A percentile compares a stretch with the other conserved stretches of the same genome.
These are phyloP conservation scores for Colletotrichum incanum DNA, from an alignment of 2,329 filamentous ascomycete species.

Conservation along the genomic window DNA sequence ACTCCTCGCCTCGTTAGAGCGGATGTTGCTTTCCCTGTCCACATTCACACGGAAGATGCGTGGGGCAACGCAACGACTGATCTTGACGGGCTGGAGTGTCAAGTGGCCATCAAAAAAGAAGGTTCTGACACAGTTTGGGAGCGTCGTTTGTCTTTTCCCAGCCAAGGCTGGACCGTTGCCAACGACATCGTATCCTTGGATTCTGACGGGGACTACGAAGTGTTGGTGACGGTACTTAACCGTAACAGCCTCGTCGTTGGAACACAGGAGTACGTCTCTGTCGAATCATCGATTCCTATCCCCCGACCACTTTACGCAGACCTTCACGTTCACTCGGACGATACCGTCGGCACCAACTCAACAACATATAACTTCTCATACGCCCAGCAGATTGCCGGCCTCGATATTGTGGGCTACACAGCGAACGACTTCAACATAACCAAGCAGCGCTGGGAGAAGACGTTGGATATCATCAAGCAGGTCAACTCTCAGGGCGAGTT, in stretches of 20 bases:
- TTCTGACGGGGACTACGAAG: slow-evolving; percentile 22
- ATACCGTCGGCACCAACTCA: slow-evolving; percentile 55
- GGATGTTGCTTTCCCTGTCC: slow-evolving; percentile 45
- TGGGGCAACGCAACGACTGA: slow-evolving; percentile 50
- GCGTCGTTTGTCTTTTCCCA: slow-evolving; percentile 6
- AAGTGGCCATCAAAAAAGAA: not conserved
- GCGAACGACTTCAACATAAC: slow-evolving; percentile 59
- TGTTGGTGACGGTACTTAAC: slow-evolving; percentile 15
- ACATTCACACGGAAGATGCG: slow-evolving; percentile 47
- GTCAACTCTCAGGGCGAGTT: slow-evolving; percentile 48
- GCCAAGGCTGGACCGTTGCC: slow-evolving; percentile 31
- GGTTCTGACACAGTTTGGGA: not conserved
- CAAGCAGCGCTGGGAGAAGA: slow-evolving; percentile 50
- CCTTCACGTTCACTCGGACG: slow-evolving; percentile 56
- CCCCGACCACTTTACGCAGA: slow-evolving; percentile 51
- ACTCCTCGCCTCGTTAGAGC: slow-evolving; percentile 46
- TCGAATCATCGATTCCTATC: slow-evolving; percentile 42
- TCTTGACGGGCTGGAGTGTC: slow-evolving; percentile 23
- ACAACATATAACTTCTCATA: slow-evolving; percentile 56
- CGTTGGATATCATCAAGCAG: slow-evolving; percentile 47
- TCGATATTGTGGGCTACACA: slow-evolving; percentile 56
- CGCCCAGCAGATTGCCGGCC: slow-evolving; percentile 52
- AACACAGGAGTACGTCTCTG: slow-evolving; percentile 44
- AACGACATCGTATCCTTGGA: slow-evolving; percentile 1
- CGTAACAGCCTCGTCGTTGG: not conserved